Base-by-base conservation (phyloP, 257 asterid genomes). In the Anisodus tanguticus region DNA sequence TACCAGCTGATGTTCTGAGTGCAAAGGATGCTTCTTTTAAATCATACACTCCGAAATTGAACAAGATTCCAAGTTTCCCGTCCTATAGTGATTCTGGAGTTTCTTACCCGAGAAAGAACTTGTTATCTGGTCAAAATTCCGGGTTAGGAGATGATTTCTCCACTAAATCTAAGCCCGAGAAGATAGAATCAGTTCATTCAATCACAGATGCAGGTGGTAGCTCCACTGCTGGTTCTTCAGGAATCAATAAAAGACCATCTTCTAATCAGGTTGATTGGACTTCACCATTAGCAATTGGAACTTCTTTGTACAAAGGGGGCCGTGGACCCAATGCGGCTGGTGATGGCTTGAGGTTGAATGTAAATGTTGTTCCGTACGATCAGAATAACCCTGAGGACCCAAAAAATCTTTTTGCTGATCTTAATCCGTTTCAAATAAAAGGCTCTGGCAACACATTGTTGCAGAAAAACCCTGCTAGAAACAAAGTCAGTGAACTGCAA, bases 361-460 rank as follows among this genome's bases (percentile, higher is more conserved):
- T 89, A 78, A 95, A 97, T 89, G 91, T 89, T 9, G 89, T 90
- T 89, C 99, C 98, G 80, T 90, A 91, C 83, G 90, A 83, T 82
- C 90, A 90, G 41, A 91, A 88, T 87, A 91, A 82, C 84, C 60
- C 93, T 39, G 97, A 93, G 72, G 98, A 93, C 90, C 93, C 97
- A 37, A 93, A 87, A 83, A 84, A 94, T 91, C 97, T 94, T 64
- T 97, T 95, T 89, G 93, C 99, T 31, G 98, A 97, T 88, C 98
- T 97, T 77, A 97, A 97, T 86, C 99, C 99, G 16, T 97, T 97
- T 91, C 98, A 89, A 83, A 83, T 91, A 81, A 94, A 95, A 90
- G 97, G 94, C 82, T 87, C 98, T 70, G 95, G 92, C 81, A 94
- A 90, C 83, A 80, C 87, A 84, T 85, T 86, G 59, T 83, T 84